These are phyloP conservation scores for Irpex sp. DNA, from an alignment of 1,284 basidiomycete genomes.

Conservation along the genomic window DNA sequence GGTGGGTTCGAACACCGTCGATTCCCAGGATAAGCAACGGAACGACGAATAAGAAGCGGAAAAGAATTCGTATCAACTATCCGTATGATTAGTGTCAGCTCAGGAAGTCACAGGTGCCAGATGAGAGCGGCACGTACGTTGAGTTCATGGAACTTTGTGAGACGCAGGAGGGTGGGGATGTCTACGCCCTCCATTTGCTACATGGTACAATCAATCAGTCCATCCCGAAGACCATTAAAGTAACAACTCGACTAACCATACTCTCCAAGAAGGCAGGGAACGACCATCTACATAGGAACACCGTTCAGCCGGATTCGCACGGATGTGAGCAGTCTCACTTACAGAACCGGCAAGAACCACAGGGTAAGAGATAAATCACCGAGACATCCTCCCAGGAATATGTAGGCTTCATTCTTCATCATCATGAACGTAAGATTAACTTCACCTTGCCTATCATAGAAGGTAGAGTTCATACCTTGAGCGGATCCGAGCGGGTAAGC, in stretches of 20 bases:
- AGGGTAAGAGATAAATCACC: constrained; percentile 63
- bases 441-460: neutral
- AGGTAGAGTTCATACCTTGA: constrained; percentile 42
- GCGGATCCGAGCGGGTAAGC: constrained; percentile 51
- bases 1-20: constrained; percentile 60
- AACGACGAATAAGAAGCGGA: constrained; percentile 64
- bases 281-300: constrained; percentile 40
- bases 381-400: constrained; percentile 64
- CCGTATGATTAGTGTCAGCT: neutral
- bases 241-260: constrained; percentile 40
- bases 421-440: neutral
- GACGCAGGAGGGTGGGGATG: constrained; percentile 53
- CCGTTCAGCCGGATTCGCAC: neutral
- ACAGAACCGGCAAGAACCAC: constrained; percentile 70
- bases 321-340: constrained; percentile 18
- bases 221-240: neutral
- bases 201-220: neutral
- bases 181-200: constrained; percentile 60
- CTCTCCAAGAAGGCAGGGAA: constrained; percentile 63
- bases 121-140: constrained; percentile 47
- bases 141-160: constrained; percentile 75
- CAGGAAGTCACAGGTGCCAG: neutral
- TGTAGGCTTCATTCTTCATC: constrained; percentile 61
- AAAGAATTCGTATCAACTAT: constrained; percentile 64
- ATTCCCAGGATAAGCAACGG: constrained; percentile 61